Evolutionary conservation across 2,329 filamentous ascomycete species (phyloP).

Genomic region (Exophiala sideris): DNA sequence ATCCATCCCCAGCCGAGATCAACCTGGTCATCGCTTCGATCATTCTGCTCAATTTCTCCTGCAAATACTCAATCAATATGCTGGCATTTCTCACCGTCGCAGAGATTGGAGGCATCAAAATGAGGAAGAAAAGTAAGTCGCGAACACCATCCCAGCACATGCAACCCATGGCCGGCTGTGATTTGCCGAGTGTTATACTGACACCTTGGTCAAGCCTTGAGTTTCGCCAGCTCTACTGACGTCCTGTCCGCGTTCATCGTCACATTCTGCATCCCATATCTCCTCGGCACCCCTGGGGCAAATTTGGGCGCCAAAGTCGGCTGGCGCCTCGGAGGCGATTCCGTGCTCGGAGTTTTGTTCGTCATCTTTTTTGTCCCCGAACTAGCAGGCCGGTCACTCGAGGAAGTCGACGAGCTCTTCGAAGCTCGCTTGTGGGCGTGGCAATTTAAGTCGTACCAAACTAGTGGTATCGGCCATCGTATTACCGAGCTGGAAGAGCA

Average conservation of each 20-base stretch:
- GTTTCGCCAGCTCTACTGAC: not conserved
- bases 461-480: not conserved
- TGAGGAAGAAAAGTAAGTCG: conserved; percentile 3
- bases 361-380: not conserved
- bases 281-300: not conserved
- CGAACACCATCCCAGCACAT: not conserved
- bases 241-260: not conserved
- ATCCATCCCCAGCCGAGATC: not conserved
- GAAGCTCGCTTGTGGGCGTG: not conserved
- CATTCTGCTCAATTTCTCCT: too few species aligned
- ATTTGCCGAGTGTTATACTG: too few species aligned
- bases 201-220: too few species aligned
- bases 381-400: not conserved
- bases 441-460: not conserved
- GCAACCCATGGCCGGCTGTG: not conserved
- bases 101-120: not conserved
- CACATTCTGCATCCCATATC: not conserved
- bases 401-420: not conserved
- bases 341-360: too few species aligned
- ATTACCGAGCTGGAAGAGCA: too few species aligned
- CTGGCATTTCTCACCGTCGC: not conserved
- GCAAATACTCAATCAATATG: too few species aligned
- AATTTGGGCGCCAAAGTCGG: not conserved
- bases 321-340: too few species aligned
- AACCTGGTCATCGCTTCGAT: too few species aligned